Evolutionary conservation across 2,329 filamentous ascomycete species (phyloP).

Genomic region (Aspergillus persii): DNA sequence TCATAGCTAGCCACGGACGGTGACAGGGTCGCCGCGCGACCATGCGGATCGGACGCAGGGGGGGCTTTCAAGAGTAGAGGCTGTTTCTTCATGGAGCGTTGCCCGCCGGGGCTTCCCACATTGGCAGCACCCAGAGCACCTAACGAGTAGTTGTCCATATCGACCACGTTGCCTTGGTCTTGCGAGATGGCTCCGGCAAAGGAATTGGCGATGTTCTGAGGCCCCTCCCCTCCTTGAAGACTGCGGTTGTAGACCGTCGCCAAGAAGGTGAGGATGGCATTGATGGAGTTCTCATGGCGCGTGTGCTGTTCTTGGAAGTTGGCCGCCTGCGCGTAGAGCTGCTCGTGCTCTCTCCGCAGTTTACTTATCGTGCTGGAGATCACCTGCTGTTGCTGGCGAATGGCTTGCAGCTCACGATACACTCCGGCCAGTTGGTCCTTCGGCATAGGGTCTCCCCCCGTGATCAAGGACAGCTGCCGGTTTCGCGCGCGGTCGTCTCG

Average conservation of each 20-base stretch:
- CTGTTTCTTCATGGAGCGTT: slow-evolving; percentile 46
- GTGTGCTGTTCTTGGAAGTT: slow-evolving; percentile 90
- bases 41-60: slow-evolving; percentile 26
- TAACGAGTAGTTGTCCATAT: slow-evolving; percentile 52
- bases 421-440: slow-evolving; percentile 75
- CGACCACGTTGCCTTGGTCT: slow-evolving; percentile 60
- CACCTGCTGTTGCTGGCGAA: slow-evolving; percentile 81
- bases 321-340: slow-evolving; percentile 81
- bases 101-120: slow-evolving; percentile 33
- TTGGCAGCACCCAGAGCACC: slow-evolving; percentile 34
- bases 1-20: slow-evolving; percentile 36
- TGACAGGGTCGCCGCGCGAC: slow-evolving; percentile 37
- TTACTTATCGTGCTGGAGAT: slow-evolving; percentile 80
- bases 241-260: slow-evolving; percentile 96
- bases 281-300: slow-evolving; percentile 97
- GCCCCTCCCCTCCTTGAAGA: slow-evolving; percentile 74
- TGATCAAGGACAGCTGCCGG: slow-evolving; percentile 44
- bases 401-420: slow-evolving; percentile 73
- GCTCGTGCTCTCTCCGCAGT: slow-evolving; percentile 79
- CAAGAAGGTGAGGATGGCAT: slow-evolving; percentile 95
- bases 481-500: slow-evolving; percentile 37
- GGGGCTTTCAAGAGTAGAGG: slow-evolving; percentile 48
- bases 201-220: slow-evolving; percentile 78
- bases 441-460: slow-evolving; percentile 45
- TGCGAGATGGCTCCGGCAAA: slow-evolving; percentile 72